Evolutionary conservation across 108 stramenopile species (phyloP), one percentile per base, ranked within the genome.

Genomic region (Conticribra weissflogii): DNA sequence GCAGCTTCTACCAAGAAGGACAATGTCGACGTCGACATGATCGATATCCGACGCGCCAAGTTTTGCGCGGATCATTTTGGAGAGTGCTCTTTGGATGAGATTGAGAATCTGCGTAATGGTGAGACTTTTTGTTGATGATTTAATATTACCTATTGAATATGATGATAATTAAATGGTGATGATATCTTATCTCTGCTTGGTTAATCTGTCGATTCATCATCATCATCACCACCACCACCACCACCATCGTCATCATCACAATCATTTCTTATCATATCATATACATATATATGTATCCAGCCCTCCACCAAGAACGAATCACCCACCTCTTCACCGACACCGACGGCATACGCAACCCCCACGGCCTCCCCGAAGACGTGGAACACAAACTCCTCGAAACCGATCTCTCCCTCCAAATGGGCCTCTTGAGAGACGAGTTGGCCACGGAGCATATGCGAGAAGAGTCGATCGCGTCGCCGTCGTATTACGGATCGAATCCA

Each of bases 381-480:
- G 61, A 68, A 12, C 66, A 68, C 60, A 68, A 60, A 47, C 54
- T 76, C 22, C 67, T 76, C 51, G 75, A 76, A 32, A 68, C 36
- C 9, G 75, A 76, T 15, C 57, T 76, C 7, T 54, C 66, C 9
- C 44, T 68, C 0, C 75, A 76, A 50, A 68, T 68, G 33, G 75
- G 66, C 21, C 46, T 76, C 21, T 61, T 67, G 4, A 49, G 45
- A 7, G 75, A 76, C 49, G 59, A 59, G 33, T 27, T 76, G 18
- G 75, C 75, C 3, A 76, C 75, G 47, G 66, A 68, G 28, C 75
- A 68, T 41, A 76, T 76, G 75, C 66, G 68, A 46, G 67, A 76
- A 32, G 75, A 76, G 27, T 68, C 75, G 27, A 68, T 49, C 45
- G 59, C 23, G 14, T 66, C 59, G 3, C n/a, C n/a, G n/a, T n/a